Evolutionary conservation across 2,329 filamentous ascomycete genomes (phyloP), one percentile per base, ranked within the genome.

Genomic region (Fusarium odoratissimum): DNA sequence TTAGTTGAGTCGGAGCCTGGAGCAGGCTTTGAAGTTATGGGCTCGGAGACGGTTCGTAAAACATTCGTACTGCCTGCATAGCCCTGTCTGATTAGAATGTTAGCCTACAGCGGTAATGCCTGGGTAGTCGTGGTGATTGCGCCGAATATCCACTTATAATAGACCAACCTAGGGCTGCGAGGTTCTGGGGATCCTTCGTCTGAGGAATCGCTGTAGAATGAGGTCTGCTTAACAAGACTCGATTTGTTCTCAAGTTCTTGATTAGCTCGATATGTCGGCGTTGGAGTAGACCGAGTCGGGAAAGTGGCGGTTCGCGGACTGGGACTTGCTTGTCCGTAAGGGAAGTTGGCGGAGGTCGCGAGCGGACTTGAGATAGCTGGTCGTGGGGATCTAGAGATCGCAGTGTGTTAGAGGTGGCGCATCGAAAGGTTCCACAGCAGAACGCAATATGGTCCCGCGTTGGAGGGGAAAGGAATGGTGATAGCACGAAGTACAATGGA

Each of bases 361-460:
- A 88, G 81, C 72, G 87, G 87, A 75, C 86, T 89, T 48, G 86
- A 85, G 69, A 84, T 81, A 62, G 83, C 79, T 77, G 83, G 85
- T 78, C 84, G 82, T 74, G 81, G 83, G 59, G 84, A 86, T 84
- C 87, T 89, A 68, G 77, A 64, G 51, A 67, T 70, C 59, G 59
- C 65, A 56, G 38, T 46, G 67, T 42, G 63, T 73, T 57, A 69
- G 71, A 73, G 48, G 54, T 61, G 40, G 65, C 58, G 64, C 63
- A 68, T 57, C 41, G 48, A 57, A 69, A 63, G 64, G 71, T 76
- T 78, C 61, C 74, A 79, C 76, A 56, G 64, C 75, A 78, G 77
- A 66, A 69, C 64, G 71, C 71, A 67, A 69, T 56, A 64, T 56
- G 66, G 37, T 69, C 60, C 61, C 60, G 40, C 51, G 58, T 54